Evolutionary conservation across 1,284 basidiomycete genomes (phyloP).

Genomic region (Thecaphora frezii): DNA sequence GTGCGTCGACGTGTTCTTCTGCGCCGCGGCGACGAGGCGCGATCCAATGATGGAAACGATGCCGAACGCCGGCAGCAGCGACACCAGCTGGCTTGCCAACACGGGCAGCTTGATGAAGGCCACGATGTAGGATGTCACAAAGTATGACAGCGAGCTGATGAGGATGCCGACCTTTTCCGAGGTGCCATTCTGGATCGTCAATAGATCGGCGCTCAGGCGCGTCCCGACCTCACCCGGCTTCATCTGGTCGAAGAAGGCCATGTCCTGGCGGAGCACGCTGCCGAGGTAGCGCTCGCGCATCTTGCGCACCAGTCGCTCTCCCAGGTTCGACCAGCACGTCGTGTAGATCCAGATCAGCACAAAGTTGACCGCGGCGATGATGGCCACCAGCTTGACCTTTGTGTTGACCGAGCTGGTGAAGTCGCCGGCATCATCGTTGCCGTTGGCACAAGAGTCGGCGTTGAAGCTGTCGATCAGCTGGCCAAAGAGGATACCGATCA

Average conservation of each 20-base stretch:
- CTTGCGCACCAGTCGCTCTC: conserved; percentile 46
- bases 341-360: conserved; percentile 52
- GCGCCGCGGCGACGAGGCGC: conserved; percentile 34
- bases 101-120: conserved; percentile 43
- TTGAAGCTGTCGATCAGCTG: conserved; percentile 52
- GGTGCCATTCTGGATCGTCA: conserved; percentile 48
- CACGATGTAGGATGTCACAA: conserved; percentile 42
- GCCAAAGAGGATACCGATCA: conserved; percentile 50
- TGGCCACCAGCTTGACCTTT: conserved; percentile 44
- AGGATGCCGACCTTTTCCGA: conserved; percentile 52
- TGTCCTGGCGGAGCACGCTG: conserved; percentile 61
- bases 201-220: conserved; percentile 38
- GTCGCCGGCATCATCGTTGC: conserved; percentile 12
- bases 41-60: conserved; percentile 37
- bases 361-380: conserved; percentile 49
- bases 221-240: conserved; percentile 44
- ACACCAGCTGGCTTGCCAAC: conserved; percentile 40
- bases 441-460: conserved; percentile 18
- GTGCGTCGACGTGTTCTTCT: conserved; percentile 35
- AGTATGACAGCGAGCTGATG: conserved; percentile 43
- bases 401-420: conserved; percentile 37
- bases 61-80: conserved; percentile 40
- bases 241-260: conserved; percentile 50
- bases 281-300: conserved; percentile 61
- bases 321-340: conserved; percentile 46